Evolutionary conservation across 1,284 basidiomycete species (phyloP).

Genomic region (Tylopilus sp.): DNA sequence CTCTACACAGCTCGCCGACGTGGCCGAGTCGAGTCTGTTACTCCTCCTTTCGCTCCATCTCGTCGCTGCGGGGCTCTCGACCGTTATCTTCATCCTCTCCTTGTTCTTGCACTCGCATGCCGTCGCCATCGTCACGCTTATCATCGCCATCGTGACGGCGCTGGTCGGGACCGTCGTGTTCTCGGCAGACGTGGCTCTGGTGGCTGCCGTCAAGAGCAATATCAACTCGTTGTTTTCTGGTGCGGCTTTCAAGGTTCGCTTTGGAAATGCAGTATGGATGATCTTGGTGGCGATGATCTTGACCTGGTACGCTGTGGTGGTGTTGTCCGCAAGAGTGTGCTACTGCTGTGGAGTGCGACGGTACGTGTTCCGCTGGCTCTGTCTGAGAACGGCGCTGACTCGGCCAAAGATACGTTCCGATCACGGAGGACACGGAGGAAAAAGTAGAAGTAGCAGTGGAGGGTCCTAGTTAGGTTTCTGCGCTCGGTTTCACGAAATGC

Average conservation of each 20-base stretch:
- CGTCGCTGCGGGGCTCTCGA: conserved; percentile 54
- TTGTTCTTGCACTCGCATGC: conserved; percentile 55
- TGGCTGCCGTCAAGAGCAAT: conserved; percentile 46
- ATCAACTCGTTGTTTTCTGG: conserved; percentile 42
- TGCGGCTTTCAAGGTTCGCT: conserved; percentile 43
- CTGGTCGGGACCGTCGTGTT: conserved; percentile 54
- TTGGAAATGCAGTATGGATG: conserved; percentile 74
- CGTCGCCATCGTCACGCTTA: conserved; percentile 55
- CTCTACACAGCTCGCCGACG: conserved; percentile 40
- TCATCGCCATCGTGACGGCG: conserved; percentile 53
- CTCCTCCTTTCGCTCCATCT: conserved; percentile 63
- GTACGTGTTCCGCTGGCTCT: conserved; percentile 22
- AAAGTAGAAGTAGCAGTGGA: conserved; percentile 2
- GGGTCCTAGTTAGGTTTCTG: neutral
- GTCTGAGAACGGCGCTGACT: conserved; percentile 9
- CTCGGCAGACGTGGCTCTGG: conserved; percentile 58
- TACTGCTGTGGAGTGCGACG: conserved; percentile 60
- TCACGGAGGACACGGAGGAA: neutral
- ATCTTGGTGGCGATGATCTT: conserved; percentile 49
- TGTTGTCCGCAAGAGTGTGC: conserved; percentile 59
- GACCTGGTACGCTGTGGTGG: conserved; percentile 58
- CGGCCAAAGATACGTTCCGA: conserved; percentile 10
- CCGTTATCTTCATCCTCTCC: conserved; percentile 50
- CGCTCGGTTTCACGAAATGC: neutral
- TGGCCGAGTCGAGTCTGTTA: conserved; percentile 51